Base-by-base conservation (phyloP, 1,139 yeast species). In the Kurtzmaniella quercitrusa region DNA sequence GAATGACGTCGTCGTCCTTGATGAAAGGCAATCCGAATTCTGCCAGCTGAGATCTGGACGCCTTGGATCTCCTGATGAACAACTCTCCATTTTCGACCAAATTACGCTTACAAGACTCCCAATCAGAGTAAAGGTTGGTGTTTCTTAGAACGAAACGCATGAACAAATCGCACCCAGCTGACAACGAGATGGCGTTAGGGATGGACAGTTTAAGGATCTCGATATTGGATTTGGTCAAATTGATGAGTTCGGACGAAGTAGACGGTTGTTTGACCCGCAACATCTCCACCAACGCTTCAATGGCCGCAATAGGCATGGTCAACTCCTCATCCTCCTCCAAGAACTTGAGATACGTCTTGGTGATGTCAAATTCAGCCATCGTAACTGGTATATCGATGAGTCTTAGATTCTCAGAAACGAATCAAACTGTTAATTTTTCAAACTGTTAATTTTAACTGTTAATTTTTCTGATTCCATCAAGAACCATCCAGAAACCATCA, bases 281-380 rank as follows among this genome's bases (percentile, higher is more conserved):
- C 68, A 93, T 77, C 5, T 94, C 85, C 24, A 93, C 96, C 43
- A 94, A 71, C 17, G 96, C 82, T 65, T 93, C 98, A 57, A 94
- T 94, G 42, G 98, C 98, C 42, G 98, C 99, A 37, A 94, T 88
- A 3, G 99, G 99, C 98, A 91, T 94, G 11, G 98, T 91, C 83
- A 94, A 87, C 44, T 93, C 98, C 19, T 86, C 75, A 64, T 93
- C 97, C 46, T 90, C 96, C 51, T 77, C 80, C 47, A 93, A 72
- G 62, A 88, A 90, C 61, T 79, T 77, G 49, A 87, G 75, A 60
- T 93, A 93, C 0, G 93, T 81, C 53, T 79, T 73, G 41, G 85
- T 89, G 52, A 93, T 89, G 61, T 90, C 95, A 58, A 91, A 89
- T 34, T 70, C 73, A 37, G 48, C 53, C 31, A 27, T 27, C n/a